Evolutionary conservation across 1,284 basidiomycete genomes (phyloP), one percentile per base, ranked within the genome.

Genomic region (Leccinum subrobustum): DNA sequence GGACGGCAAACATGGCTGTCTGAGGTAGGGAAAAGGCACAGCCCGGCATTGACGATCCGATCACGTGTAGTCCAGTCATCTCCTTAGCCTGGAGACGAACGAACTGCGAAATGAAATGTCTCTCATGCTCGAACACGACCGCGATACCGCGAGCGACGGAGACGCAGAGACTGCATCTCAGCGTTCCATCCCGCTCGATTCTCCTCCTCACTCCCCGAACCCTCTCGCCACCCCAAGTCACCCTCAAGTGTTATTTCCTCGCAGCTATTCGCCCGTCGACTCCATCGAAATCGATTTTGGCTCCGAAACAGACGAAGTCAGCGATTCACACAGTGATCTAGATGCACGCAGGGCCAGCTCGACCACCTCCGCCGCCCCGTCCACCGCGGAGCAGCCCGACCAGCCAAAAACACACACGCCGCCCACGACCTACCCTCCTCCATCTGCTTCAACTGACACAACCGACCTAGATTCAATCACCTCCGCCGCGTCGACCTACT

Each of bases 131-230:
- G 55, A 59, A 60, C 52, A 47, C 58, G 18, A 44, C 47, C 12
- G 62, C 3, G 63, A 63, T 12, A 57, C 70, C 59, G 73, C 27
- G 16, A 67, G 76, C 64, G 74, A 84, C 62, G 77, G 75, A 56
- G 87, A 88, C 64, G 84, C 80, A 61, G 90, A 92, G 67, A 90
- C 88, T n/a, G 88, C 88, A n/a, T 91, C 89, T 6, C 87, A 89
- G 64, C 83, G 82, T 48, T 92, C 89, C 2, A 88, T 92, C 59
- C 83, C 89, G 14, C 83, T 92, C 48, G 87, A 86, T 50, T 89
- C 89, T 3, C 81, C 88, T 35, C 65, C 80, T 27, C 67, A 61
- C 61, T 85, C 85, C 42, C 76, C 78, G 23, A 74, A 77, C 63
- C 79, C 77, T 64, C 39, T 42, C 61, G 60, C 66, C 57, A 59